Evolutionary conservation across 2,329 filamentous ascomycete genomes (phyloP).

Genomic region (Colletotrichum melonis): DNA sequence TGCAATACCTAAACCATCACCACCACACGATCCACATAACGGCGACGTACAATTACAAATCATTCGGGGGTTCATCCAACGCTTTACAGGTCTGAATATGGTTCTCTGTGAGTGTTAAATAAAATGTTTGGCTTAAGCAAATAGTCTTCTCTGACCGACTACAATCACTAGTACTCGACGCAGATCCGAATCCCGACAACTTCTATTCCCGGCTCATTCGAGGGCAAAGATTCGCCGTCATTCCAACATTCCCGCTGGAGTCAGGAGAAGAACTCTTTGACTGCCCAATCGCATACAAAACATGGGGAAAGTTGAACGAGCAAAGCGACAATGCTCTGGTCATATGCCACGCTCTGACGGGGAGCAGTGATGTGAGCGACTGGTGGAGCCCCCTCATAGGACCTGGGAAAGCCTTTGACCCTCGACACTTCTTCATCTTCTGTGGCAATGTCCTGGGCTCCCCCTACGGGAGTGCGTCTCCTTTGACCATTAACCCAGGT

Average conservation of each 20-base stretch:
- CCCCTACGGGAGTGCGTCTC: slow-evolving; percentile 74
- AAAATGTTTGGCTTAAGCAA: background rate
- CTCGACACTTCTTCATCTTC: slow-evolving; percentile 85
- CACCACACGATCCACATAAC: background rate
- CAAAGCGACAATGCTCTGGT: slow-evolving; percentile 75
- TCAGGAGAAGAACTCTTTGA: slow-evolving; percentile 87
- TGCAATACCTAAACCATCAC: background rate
- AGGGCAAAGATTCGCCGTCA: slow-evolving; percentile 85
- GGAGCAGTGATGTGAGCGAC: slow-evolving; percentile 85
- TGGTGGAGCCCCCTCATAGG: slow-evolving; percentile 90
- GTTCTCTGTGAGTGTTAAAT: background rate
- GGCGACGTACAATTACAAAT: background rate
- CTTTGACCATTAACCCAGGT: slow-evolving; percentile 9
- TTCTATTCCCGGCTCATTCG: slow-evolving; percentile 87
- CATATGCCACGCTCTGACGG: slow-evolving; percentile 86
- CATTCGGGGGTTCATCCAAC: background rate
- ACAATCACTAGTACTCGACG: slow-evolving; percentile 2
- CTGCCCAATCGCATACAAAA: slow-evolving; percentile 76
- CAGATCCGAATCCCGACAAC: slow-evolving; percentile 74
- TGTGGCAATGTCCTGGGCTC: slow-evolving; percentile 89
- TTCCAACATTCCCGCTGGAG: slow-evolving; percentile 91
- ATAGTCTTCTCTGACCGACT: background rate
- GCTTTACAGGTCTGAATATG: background rate
- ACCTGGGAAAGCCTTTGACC: slow-evolving; percentile 82
- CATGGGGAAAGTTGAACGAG: slow-evolving; percentile 69